phyloP scores from a whole-genome alignment of 352 stramenopile genomes.

The Pythium pyrilobum region DNA sequence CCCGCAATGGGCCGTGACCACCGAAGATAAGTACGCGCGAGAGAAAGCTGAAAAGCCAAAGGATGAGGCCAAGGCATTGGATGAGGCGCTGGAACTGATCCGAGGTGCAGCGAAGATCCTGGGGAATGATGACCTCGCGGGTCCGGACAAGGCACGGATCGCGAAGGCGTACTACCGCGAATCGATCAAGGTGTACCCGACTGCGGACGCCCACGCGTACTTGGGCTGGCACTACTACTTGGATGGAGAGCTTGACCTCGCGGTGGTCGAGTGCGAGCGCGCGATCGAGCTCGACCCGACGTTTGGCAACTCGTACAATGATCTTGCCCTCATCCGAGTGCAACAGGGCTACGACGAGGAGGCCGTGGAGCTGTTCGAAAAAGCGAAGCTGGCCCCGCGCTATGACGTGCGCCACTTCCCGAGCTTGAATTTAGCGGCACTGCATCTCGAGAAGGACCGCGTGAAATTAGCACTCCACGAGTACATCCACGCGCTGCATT shows the following conservation, averaged over 20 bases:
- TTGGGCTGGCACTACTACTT: slow-evolving; percentile 67
- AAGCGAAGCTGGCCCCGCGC: slow-evolving; percentile 47
- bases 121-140: slow-evolving; percentile 31
- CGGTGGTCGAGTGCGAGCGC: slow-evolving; percentile 44
- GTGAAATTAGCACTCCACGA: slow-evolving; percentile 61
- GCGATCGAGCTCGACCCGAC: slow-evolving; percentile 62
- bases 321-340: slow-evolving; percentile 58
- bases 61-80: slow-evolving; percentile 28
- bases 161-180: slow-evolving; percentile 64
- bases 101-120: slow-evolving; percentile 43
- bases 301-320: slow-evolving; percentile 73
- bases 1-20: slow-evolving; percentile 26
- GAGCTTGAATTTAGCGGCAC: slow-evolving; percentile 53
- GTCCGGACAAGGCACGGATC: slow-evolving; percentile 45
- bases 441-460: slow-evolving; percentile 59
- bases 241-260: slow-evolving; percentile 48
- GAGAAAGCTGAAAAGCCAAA: slow-evolving; percentile 27
- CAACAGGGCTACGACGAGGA: slow-evolving; percentile 54
- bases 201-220: slow-evolving; percentile 60
- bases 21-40: slow-evolving; percentile 46
- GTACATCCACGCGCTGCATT: slow-evolving; percentile 74
- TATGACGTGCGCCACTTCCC: slow-evolving; percentile 71
- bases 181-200: slow-evolving; percentile 60
- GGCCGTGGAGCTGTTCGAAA: slow-evolving; percentile 51
- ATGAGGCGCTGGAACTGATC: slow-evolving; percentile 51